phyloP scores from a whole-genome alignment of 2,329 filamentous ascomycete species.

The Aciculosporium take region DNA sequence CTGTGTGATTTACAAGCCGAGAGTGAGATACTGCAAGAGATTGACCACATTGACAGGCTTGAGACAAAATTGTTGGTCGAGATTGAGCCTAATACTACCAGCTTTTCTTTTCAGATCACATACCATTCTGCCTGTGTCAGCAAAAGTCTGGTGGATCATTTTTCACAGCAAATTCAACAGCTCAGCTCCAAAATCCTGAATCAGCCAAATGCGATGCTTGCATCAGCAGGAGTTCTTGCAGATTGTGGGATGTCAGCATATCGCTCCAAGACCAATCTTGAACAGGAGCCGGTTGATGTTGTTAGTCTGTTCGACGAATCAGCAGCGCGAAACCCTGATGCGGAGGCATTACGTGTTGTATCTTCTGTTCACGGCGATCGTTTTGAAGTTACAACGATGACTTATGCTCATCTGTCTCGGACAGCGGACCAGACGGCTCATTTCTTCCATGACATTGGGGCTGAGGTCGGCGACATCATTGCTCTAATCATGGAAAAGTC shows the following conservation, averaged over 20 bases:
- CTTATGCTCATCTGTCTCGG: slow-evolving; percentile 51
- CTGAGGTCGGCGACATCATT: slow-evolving; percentile 43
- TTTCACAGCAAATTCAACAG: slow-evolving; percentile 48
- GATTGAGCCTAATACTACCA: slow-evolving; percentile 44
- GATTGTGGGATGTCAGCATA: slow-evolving; percentile 30
- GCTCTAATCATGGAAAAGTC: slow-evolving; percentile 70
- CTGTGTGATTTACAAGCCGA: slow-evolving; percentile 24
- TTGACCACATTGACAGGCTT: slow-evolving; percentile 52
- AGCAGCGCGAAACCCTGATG: slow-evolving; percentile 32
- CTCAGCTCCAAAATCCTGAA: slow-evolving; percentile 23
- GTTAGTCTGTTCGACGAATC: slow-evolving; percentile 32
- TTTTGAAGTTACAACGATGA: slow-evolving; percentile 28
- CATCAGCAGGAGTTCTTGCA: slow-evolving; percentile 12
- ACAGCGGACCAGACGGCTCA: slow-evolving; percentile 49
- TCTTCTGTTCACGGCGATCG: slow-evolving; percentile 14
- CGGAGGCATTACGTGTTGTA: slow-evolving; percentile 52
- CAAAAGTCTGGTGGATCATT: slow-evolving; percentile 33
- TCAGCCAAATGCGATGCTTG: slow-evolving; percentile 11
- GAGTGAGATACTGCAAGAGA: slow-evolving; percentile 31
- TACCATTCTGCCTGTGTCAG: slow-evolving; percentile 37
- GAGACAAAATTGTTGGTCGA: slow-evolving; percentile 69
- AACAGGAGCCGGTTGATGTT: slow-evolving; percentile 3
- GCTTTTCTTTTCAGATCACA: slow-evolving; percentile 31
- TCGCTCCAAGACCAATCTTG: slow-evolving; percentile 24
- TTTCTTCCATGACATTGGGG: slow-evolving; percentile 32